Conservation (phyloP, 805 yeast genomes). For the Barnettozyma wickerhamii region DNA sequence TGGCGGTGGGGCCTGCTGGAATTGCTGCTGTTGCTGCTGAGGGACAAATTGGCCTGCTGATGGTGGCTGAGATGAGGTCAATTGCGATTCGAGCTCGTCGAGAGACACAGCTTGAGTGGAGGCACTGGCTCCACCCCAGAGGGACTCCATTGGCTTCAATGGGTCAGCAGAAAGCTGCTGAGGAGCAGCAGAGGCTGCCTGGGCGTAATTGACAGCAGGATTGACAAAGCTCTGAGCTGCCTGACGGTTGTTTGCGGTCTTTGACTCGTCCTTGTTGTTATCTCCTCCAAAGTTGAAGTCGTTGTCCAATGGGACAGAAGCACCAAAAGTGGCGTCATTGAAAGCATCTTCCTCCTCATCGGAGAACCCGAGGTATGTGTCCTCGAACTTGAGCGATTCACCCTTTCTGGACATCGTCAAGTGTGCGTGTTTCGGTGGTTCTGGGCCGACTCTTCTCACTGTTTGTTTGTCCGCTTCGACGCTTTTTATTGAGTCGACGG, state of each 20-base stretch:
- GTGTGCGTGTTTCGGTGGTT: background rate
- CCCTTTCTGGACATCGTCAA: conserved; percentile 7
- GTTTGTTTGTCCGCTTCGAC: too few species aligned
- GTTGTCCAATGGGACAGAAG: conserved; percentile 44
- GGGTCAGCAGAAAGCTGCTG: conserved; percentile 31
- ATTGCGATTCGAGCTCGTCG: conserved; percentile 80
- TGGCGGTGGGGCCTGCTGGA: conserved; percentile 26
- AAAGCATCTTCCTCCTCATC: conserved; percentile 79
- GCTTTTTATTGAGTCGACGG: too few species aligned
- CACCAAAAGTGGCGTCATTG: conserved; percentile 78
- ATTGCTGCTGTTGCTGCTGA: conserved; percentile 17
- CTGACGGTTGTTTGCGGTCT: conserved; percentile 2
- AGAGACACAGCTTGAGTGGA: conserved; percentile 39
- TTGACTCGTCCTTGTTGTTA: conserved; percentile 3
- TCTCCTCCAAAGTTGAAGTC: conserved; percentile 60
- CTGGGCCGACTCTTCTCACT: too few species aligned
- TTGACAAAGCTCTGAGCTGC: conserved; percentile 22
- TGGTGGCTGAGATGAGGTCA: conserved; percentile 22
- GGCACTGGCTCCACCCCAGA: conserved; percentile 45
- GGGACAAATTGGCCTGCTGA: conserved; percentile 24
- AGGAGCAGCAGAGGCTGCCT: conserved; percentile 31
- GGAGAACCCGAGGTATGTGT: conserved; percentile 67
- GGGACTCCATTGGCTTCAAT: conserved; percentile 66
- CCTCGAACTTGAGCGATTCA: conserved; percentile 74
- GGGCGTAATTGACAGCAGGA: conserved; percentile 36